phyloP scores from a whole-genome alignment of 495 filamentous ascomycete genomes.

The Neurospora sp. region DNA sequence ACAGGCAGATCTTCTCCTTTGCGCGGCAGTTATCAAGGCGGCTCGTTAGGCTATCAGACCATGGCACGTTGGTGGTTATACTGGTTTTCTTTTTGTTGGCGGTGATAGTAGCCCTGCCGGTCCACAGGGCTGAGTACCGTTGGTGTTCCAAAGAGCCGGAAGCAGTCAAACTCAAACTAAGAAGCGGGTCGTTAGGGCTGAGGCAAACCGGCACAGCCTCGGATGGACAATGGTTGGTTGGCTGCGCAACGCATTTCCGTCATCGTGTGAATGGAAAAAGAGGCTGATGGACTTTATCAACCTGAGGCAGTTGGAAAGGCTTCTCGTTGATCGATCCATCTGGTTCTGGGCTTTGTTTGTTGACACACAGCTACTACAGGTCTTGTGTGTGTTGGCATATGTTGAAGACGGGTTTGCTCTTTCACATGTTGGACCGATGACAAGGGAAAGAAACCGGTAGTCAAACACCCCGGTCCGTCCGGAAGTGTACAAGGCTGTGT shows the following conservation, averaged over 20 bases:
- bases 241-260: not conserved
- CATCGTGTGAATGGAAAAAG: not conserved
- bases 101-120: no score
- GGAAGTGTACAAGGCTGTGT: not conserved
- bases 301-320: not conserved
- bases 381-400: not conserved
- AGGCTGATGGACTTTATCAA: not conserved
- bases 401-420: not conserved
- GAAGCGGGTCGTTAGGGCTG: not conserved
- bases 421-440: not conserved
- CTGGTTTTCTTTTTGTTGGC: no score
- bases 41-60: not conserved
- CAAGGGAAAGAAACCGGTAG: not conserved
- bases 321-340: not conserved
- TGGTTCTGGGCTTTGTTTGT: not conserved
- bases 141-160: not conserved
- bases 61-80: not conserved
- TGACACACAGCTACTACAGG: not conserved
- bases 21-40: not conserved
- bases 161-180: not conserved
- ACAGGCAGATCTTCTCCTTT: not conserved
- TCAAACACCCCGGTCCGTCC: not conserved
- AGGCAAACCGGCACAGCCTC: not conserved
- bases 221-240: not conserved
- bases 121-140: not conserved